Evolutionary conservation across 179 eudicot species (phyloP), one percentile per base, ranked within the genome.

Genomic region (Camellia oleifera): DNA sequence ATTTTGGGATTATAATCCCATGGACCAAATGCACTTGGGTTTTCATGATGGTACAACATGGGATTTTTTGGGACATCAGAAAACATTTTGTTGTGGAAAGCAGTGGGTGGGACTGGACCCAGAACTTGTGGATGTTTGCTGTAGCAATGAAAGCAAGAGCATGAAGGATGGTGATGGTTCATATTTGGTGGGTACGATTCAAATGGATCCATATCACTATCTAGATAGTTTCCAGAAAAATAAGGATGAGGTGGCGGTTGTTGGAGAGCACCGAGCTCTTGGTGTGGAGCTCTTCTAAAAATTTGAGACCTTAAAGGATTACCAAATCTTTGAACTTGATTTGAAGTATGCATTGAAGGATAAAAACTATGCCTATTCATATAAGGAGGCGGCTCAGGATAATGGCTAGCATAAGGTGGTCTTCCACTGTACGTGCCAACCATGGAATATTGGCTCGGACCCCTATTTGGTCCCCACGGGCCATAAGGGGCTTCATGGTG

Each of bases 71-170:
- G 79, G 65, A 79, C 77, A 77, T 82, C 83, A 77, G 89, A 81
- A 71, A 80, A 84, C 85, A 88, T 82, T 79, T 85, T 83, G 76
- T 83, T 85, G 80, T 79, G 76, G 81, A 74, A 87, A 44, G 88
- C 77, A 76, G 88, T 45, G 40, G 87, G 83, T 78, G 87, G 90
- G 77, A 81, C 67, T 71, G 80, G 90, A 58, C 77, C 18, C 7
- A 84, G 81, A 79, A 76, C 87, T 78, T 79, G 84, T 26, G 69
- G 74, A 57, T 90, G 88, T 64, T 81, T 82, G 69, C 78, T 84
- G 84, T 83, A 89, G 85, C 97, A 93, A 23, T 86, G 86, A 80
- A 89, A 84, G 79, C 95, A 92, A 52, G 92, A 78, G 82, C 97
- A 95, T 56, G 95, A 85, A 64, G 84, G 87, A 62, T 89, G 94